Base-by-base conservation (phyloP, 768 basidiomycete species). In the Grammothele lineata region DNA sequence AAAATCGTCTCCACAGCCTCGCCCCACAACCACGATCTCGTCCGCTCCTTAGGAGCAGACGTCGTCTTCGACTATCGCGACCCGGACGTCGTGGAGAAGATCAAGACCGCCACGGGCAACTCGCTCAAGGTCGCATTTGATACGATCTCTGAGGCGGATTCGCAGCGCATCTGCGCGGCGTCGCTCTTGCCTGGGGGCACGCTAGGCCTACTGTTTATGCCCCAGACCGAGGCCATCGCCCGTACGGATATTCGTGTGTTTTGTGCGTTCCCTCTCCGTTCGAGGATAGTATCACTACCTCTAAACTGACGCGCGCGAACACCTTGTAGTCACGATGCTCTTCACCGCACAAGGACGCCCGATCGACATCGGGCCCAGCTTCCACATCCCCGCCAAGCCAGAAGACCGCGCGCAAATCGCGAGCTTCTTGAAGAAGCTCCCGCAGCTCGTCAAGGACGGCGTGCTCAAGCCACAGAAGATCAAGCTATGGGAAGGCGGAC, bases 1-100 rank as follows among this genome's bases (percentile, higher is more conserved):
- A 65, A 65, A 18, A 70, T 77, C 37, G 63, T 73, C 17, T 66
- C 75, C 6, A 73, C 72, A 17, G 67, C 73, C 3, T 75, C 74
- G 0, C 61, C 67, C 12, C 53, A 56, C 27, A 72, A 74, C 50
- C 61, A 64, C 36, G 63, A 60, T 0, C 56, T 69, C 15, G 52
- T 76, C 18, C 65, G 64, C 33, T 50, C 59, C 1, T 56, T 72
- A 7, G 76, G 77, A 3, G 77, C 76, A 0, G 65, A 70, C 26
- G 66, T 62, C 4, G 67, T 71, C 4, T 68, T 72, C 47, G 71
- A 75, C 49, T 66, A 66, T 52, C 45, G 56, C 15, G 66, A 69
- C 48, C 57, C 62, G 14, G 51, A 56, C 22, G 56, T 62, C 3
- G 46, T 63, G 9, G 46, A 43, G 44, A 61, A 59, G 44, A 64